phyloP scores from a whole-genome alignment of 2,329 filamentous ascomycete species.

The Colletotrichum sp. region DNA sequence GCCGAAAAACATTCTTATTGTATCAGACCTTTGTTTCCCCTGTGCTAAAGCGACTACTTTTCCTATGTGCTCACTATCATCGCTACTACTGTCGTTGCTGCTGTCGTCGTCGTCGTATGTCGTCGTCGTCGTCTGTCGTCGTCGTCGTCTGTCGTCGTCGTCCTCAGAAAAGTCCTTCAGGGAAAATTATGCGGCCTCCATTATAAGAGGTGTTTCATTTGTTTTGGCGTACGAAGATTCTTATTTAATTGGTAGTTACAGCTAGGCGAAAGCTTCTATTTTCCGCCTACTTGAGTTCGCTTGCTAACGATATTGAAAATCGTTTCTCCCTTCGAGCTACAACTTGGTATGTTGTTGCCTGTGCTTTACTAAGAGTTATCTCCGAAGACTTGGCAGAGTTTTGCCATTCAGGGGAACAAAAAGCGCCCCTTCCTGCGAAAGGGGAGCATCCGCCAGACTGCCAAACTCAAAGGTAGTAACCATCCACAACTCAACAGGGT shows the following conservation, averaged over 20 bases:
- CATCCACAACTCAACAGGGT: neutral
- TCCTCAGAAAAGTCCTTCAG: too few species aligned
- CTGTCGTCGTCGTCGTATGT: too few species aligned
- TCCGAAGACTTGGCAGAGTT: neutral
- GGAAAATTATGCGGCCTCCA: too few species aligned
- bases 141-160: too few species aligned
- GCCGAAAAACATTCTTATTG: neutral
- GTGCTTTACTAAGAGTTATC: neutral
- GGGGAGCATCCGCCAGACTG: neutral
- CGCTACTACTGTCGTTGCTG: too few species aligned
- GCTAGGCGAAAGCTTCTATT: neutral
- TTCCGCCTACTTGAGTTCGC: neutral
- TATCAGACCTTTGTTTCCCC: neutral
- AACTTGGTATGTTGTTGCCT: neutral
- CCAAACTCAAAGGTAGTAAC: neutral
- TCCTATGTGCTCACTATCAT: too few species aligned
- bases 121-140: too few species aligned
- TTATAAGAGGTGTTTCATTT: neutral
- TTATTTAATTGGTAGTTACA: neutral
- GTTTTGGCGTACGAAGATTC: neutral
- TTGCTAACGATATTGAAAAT: neutral
- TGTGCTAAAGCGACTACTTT: too few species aligned
- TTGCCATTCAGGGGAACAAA: neutral
- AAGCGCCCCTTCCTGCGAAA: neutral
- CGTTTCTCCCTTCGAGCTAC: neutral